These are phyloP conservation scores for Akanthomyces uredinophilus DNA, from an alignment of 2,329 filamentous ascomycete species.

Conservation along the genomic window DNA sequence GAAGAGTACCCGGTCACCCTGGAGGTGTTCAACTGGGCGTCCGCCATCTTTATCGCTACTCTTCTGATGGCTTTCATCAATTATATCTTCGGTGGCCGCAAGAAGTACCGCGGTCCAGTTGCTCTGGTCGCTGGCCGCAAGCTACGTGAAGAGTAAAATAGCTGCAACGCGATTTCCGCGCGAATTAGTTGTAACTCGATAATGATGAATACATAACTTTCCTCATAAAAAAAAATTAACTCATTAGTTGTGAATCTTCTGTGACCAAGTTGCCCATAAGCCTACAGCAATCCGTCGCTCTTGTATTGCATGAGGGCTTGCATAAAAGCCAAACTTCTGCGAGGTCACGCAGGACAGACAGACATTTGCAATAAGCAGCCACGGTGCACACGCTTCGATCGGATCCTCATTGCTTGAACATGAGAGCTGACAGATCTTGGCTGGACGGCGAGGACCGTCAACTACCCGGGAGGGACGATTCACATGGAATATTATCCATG, in stretches of 20 bases:
- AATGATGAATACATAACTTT: no score
- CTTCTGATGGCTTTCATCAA: conserved; percentile 13
- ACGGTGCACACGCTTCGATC: background rate
- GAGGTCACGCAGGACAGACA: background rate
- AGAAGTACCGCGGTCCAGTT: conserved; percentile 17
- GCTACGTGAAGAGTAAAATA: background rate
- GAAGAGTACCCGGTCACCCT: conserved; percentile 13
- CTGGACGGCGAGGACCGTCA: no score
- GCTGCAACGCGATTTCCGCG: background rate
- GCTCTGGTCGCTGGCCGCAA: conserved; percentile 14
- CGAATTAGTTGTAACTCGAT: background rate
- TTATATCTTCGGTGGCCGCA: conserved; percentile 7
- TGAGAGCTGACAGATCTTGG: no score
- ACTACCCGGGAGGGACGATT: no score
- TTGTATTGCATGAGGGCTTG: no score
- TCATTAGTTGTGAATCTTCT: no score
- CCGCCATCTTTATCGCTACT: conserved; percentile 9
- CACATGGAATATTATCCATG: no score
- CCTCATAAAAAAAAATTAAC: no score
- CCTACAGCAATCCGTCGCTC: no score
- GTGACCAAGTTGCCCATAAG: no score
- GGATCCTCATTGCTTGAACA: no score
- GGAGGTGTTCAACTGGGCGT: conserved; percentile 17
- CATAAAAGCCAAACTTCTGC: background rate
- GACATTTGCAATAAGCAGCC: background rate